These are phyloP conservation scores for Onygenales sp. DNA, from an alignment of 2,329 filamentous ascomycete genomes.

Conservation along the genomic window DNA sequence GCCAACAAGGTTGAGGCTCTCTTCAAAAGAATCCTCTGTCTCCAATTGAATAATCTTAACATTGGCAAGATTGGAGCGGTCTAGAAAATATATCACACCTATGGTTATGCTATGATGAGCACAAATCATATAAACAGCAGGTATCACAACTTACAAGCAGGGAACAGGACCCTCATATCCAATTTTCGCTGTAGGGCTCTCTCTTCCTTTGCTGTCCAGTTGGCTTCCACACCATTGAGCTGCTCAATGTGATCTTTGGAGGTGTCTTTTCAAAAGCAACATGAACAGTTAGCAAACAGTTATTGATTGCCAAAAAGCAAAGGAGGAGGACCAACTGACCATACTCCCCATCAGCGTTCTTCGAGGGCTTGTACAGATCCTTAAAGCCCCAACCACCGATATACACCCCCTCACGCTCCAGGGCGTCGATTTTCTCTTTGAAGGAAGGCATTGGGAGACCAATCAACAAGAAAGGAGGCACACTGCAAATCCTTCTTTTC, in stretches of 20 bases:
- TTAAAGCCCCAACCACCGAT: background rate
- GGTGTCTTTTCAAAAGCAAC: background rate
- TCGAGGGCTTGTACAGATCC: background rate
- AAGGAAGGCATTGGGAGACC: background rate
- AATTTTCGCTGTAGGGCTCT: background rate
- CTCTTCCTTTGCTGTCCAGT: background rate
- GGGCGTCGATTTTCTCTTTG: background rate
- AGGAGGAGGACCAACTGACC: background rate
- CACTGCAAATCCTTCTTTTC: no score
- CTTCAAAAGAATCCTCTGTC: background rate
- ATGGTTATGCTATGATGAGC: background rate
- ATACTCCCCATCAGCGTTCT: background rate
- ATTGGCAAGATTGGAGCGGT: background rate
- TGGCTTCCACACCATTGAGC: background rate
- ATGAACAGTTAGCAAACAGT: background rate
- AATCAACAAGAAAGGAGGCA: no score
- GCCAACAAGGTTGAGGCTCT: background rate
- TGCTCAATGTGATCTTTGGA: background rate
- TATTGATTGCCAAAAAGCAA: background rate
- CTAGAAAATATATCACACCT: background rate
- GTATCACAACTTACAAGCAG: background rate
- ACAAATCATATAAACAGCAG: no score
- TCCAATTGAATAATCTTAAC: background rate
- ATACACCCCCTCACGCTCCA: background rate
- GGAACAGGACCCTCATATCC: background rate